A percentile compares a stretch with the other conserved stretches of the same genome.
Evolutionary conservation across 176 grass and related monocot genomes (phyloP).

Genomic region (Hyparrhenia diplandra): DNA sequence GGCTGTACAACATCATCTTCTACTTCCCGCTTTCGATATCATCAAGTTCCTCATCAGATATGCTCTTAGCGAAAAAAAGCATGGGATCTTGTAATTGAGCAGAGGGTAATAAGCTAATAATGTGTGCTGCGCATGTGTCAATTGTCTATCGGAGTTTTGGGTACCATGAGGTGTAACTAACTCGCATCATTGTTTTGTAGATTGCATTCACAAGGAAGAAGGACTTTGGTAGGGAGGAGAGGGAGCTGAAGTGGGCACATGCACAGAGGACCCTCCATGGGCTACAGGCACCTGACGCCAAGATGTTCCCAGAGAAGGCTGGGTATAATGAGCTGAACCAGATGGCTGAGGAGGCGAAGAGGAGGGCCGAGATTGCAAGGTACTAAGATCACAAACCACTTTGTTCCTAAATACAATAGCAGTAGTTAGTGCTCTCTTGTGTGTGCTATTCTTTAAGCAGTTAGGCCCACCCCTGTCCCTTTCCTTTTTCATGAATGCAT

Average conservation of each 20-base stretch:
- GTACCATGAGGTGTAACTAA: neutral
- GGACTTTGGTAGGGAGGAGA: constrained; percentile 49
- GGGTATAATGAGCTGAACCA: constrained; percentile 34
- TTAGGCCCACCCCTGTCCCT: neutral
- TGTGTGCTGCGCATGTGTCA: neutral
- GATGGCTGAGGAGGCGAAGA: constrained; percentile 56
- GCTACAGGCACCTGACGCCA: constrained; percentile 9
- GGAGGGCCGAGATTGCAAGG: constrained; percentile 79
- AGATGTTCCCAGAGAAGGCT: constrained; percentile 35
- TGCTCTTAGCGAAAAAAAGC: constrained; percentile 58
- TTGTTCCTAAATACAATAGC: neutral
- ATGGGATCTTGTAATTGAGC: constrained; percentile 64
- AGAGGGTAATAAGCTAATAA: neutral
- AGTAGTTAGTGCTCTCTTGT: neutral
- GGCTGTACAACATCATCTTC: constrained; percentile 71
- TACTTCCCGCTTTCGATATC: constrained; percentile 72
- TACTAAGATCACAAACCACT: constrained; percentile 13
- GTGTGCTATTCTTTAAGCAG: neutral
- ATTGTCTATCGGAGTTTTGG: neutral
- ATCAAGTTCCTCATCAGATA: constrained; percentile 70
- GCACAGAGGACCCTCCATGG: constrained; percentile 27
- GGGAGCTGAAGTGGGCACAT: neutral
- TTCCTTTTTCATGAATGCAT: neutral
- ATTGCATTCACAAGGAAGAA: constrained; percentile 65
- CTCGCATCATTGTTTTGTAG: neutral